Evolutionary conservation across 129 eudicot species (phyloP), one percentile per base, ranked within the genome.

Genomic region (Ambrosia trifida): DNA sequence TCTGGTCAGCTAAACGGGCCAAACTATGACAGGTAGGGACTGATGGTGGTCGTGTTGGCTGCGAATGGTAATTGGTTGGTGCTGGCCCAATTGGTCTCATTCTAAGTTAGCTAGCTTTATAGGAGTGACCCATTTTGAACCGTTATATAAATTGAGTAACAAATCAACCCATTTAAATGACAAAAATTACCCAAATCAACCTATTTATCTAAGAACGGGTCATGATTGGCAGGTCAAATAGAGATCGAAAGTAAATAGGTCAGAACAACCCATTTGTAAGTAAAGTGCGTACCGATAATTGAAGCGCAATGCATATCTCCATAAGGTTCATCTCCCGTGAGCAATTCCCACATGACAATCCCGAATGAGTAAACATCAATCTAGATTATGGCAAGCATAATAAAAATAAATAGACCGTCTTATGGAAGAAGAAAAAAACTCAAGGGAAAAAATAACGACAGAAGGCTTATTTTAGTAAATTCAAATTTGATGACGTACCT

Each of bases 351-450:
- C 57, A 86, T 66, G 9, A 86, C 87, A 54, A 86, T 64, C 46
- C 91, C 85, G 36, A 83, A 86, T 10, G 88, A 86, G 72, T 80
- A 86, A 43, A 86, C 91, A 76, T 86, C 91, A 74, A 86, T 83
- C 87, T 83, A 80, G 20, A 72, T 20, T 49, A 60, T 20, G 28
- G 28, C 28, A 24, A 24, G 3, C 7, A 63, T 38, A 53, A 13
- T 36, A 13, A 57, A 45, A 12, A 24, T 38, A 51, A 77, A 79
- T 51, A 17, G 3, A 11, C 50, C 4, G 65, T 3, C 19, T 9
- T 16, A 3, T 9, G 49, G 1, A 38, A 63, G 2, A 1, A 2
- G n/a, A 3, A 36, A 3, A 16, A 3, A 30, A 28, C 12, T 59
- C 31, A 19, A 53, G 14, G 30, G 60, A 19, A 53, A 1, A 19